Evolutionary conservation across 768 basidiomycete genomes (phyloP).

Genomic region (Flagelloscypha sp.): DNA sequence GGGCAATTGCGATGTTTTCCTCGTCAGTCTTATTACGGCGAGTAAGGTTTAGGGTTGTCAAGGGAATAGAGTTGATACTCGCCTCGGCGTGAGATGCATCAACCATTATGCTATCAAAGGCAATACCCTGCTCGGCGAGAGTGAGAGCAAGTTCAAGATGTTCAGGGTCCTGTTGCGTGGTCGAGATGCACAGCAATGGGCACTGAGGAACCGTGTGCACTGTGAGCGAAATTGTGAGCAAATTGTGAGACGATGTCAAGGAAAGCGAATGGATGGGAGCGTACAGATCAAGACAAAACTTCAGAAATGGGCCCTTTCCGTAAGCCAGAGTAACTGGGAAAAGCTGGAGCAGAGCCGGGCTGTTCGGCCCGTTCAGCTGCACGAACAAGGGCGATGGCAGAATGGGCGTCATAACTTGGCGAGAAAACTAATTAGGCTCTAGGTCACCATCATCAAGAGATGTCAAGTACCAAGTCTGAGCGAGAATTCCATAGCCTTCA

Average conservation of each 20-base stretch:
- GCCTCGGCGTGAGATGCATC: constrained; percentile 42
- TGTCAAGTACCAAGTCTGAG: constrained; percentile 29
- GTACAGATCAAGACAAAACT: constrained; percentile 35
- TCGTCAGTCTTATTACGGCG: constrained; percentile 30
- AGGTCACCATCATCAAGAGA: not conserved
- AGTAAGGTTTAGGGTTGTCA: not conserved
- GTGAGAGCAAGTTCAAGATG: constrained; percentile 37
- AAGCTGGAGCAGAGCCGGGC: constrained; percentile 37
- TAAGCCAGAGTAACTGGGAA: constrained; percentile 39
- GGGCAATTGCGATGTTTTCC: constrained; percentile 36
- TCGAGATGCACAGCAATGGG: constrained; percentile 42
- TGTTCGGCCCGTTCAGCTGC: constrained; percentile 37
- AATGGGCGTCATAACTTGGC: constrained; percentile 36
- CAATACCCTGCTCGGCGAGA: constrained; percentile 36
- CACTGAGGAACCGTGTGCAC: constrained; percentile 37
- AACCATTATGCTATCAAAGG: constrained; percentile 44
- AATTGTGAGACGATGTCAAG: not conserved
- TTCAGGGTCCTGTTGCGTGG: constrained; percentile 37
- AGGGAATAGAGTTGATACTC: constrained; percentile 1
- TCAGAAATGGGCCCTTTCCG: constrained; percentile 36
- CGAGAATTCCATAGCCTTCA: constrained; percentile 35
- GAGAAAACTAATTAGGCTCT: not conserved
- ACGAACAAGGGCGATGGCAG: constrained; percentile 36
- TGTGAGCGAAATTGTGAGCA: constrained; percentile 8
- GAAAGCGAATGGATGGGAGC: constrained; percentile 3